These are phyloP conservation scores for Arthonia radiata DNA, from an alignment of 495 filamentous ascomycete species.

Conservation along the genomic window DNA sequence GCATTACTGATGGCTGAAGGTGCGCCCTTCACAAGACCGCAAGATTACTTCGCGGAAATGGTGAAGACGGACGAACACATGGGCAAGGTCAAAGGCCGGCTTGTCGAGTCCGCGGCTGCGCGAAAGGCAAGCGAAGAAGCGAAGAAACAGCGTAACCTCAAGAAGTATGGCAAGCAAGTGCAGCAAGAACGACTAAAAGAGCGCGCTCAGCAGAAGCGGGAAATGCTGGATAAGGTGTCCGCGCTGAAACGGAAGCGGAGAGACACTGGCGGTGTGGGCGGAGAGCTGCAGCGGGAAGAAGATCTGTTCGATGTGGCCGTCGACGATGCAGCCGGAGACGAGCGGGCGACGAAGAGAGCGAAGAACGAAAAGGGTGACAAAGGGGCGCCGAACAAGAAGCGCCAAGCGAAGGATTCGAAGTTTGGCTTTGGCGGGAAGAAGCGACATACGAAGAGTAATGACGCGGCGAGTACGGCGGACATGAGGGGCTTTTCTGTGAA, in stretches of 20 bases:
- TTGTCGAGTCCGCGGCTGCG: conserved; percentile 69
- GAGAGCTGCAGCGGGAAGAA: conserved; percentile 33
- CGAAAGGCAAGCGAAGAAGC: conserved; percentile 89
- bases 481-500: conserved; percentile 49
- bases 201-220: conserved; percentile 67
- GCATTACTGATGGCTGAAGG: conserved; percentile 53
- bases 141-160: conserved; percentile 73
- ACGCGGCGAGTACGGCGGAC: conserved; percentile 56
- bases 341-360: conserved; percentile 8
- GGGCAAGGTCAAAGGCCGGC: conserved; percentile 80
- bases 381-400: conserved; percentile 34
- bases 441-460: conserved; percentile 62
- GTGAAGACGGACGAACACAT: conserved; percentile 96
- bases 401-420: conserved; percentile 78
- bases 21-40: conserved; percentile 61
- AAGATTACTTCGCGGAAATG: conserved; percentile 97
- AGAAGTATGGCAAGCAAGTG: conserved; percentile 98
- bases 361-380: no score
- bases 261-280: conserved; percentile 28
- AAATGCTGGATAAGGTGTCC: conserved; percentile 83
- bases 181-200: conserved; percentile 92
- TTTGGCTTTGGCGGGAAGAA: conserved; percentile 94
- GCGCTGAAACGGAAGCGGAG: conserved; percentile 79
- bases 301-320: conserved; percentile 90
- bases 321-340: conserved; percentile 38